Evolutionary conservation across 177 flowering plant genomes (phyloP).

Genomic region (Tripterygium wilfordii): DNA sequence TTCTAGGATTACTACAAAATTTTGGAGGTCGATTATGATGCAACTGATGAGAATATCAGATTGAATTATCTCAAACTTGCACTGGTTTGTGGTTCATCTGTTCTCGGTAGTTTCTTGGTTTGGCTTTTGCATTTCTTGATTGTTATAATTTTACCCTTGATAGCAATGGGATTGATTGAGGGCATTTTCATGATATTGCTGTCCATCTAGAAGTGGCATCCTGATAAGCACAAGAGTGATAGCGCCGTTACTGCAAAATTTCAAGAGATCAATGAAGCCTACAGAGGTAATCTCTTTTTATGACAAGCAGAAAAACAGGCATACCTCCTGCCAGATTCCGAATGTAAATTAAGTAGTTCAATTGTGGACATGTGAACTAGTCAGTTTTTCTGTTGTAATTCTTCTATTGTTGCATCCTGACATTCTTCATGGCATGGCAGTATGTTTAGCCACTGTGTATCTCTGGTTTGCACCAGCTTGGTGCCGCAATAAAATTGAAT

Average conservation of each 20-base stretch:
- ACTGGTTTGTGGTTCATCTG: constrained; percentile 48
- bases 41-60: constrained; percentile 71
- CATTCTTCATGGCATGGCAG: too few relatives aligned
- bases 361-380: too few relatives aligned
- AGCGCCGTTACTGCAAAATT: constrained; percentile 58
- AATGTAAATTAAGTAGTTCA: too few relatives aligned
- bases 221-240: constrained; percentile 82
- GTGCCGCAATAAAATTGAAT: too few relatives aligned
- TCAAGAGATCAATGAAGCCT: constrained; percentile 86
- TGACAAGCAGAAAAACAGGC: not conserved
- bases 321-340: too few relatives aligned
- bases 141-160: not conserved
- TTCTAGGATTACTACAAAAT: constrained; percentile 79
- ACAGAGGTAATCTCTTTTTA: constrained; percentile 39
- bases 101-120: constrained; percentile 2
- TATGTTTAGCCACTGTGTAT: too few relatives aligned
- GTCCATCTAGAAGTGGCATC: constrained; percentile 76
- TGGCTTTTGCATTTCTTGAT: constrained; percentile 3
- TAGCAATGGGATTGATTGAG: not conserved
- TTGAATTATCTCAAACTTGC: constrained; percentile 73
- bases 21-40: constrained; percentile 82
- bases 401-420: too few relatives aligned
- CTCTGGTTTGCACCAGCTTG: too few relatives aligned
- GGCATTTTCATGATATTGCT: constrained; percentile 8
- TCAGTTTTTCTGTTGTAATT: too few relatives aligned